Evolutionary conservation across 1,284 basidiomycete species (phyloP).

Genomic region (Tilletia indica): DNA sequence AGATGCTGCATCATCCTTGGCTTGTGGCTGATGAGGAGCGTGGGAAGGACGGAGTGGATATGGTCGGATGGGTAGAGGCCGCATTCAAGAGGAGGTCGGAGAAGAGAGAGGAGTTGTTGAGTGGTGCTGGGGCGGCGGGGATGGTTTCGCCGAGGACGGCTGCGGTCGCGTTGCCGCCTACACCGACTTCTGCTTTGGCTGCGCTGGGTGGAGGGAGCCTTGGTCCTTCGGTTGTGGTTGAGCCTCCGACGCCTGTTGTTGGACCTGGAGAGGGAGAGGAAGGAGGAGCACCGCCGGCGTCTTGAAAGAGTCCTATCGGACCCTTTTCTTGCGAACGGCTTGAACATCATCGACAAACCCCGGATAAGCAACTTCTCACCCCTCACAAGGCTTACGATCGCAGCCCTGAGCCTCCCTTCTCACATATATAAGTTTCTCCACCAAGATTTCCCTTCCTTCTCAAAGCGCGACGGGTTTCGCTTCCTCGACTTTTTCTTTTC

Average conservation of each 20-base stretch:
- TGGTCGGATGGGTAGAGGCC: slow-evolving; percentile 51
- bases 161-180: not conserved
- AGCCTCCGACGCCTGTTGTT: not conserved
- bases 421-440: no score
- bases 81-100: slow-evolving; percentile 27
- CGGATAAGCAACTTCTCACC: no score
- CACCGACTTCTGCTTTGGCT: not conserved
- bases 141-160: no score
- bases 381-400: no score
- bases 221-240: not conserved
- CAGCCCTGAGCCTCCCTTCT: no score
- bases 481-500: not conserved
- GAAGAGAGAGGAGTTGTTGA: slow-evolving; percentile 1
- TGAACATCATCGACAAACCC: no score
- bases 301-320: no score
- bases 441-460: no score
- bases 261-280: not conserved
- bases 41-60: slow-evolving; percentile 50
- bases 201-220: not conserved
- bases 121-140: not conserved
- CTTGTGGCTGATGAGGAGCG: slow-evolving; percentile 59
- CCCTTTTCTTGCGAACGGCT: no score
- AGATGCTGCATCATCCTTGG: slow-evolving; percentile 78
- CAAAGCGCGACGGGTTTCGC: not conserved
- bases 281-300: no score